Conservation (phyloP, 805 yeast species). For the Spathaspora gorwiae region DNA sequence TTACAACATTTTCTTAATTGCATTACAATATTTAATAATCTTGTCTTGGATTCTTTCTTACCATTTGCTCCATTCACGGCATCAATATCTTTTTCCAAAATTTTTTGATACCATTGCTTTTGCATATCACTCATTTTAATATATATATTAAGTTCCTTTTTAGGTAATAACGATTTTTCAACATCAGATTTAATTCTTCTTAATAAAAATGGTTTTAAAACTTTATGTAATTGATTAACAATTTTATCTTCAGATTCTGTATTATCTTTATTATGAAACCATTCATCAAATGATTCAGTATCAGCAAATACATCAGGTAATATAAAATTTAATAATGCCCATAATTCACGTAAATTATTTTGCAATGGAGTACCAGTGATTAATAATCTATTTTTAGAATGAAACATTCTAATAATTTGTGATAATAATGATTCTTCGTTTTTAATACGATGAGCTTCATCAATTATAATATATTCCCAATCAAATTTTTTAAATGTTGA, state of each 20-base stretch:
- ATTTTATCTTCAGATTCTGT: conserved; percentile 37
- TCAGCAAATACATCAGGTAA: conserved; percentile 77
- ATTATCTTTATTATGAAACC: conserved; percentile 50
- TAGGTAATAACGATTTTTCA: conserved; percentile 73
- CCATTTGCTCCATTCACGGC: conserved; percentile 83
- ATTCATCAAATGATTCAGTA: conserved; percentile 66
- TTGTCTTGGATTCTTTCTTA: conserved; percentile 68
- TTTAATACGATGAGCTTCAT: conserved; percentile 80
- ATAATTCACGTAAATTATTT: conserved; percentile 72
- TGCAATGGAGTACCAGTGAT: conserved; percentile 84
- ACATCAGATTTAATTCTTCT: conserved; percentile 78
- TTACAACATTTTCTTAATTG: conserved; percentile 81
- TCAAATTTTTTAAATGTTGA: conserved; percentile 58
- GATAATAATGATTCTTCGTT: conserved; percentile 71
- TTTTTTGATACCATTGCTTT: conserved; percentile 68
- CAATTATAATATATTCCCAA: conserved; percentile 76
- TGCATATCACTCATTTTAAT: conserved; percentile 79
- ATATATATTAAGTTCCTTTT: conserved; percentile 68
- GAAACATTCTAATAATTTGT: conserved; percentile 69
- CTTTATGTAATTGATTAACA: conserved; percentile 69
- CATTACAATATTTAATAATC: conserved; percentile 77
- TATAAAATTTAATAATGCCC: conserved; percentile 75
- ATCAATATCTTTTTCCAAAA: conserved; percentile 74
- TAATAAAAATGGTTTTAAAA: conserved; percentile 67
- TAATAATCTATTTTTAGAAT: conserved; percentile 62